These are phyloP conservation scores for Boletus rufocinnamomeus DNA, from an alignment of 768 basidiomycete species.

Conservation along the genomic window DNA sequence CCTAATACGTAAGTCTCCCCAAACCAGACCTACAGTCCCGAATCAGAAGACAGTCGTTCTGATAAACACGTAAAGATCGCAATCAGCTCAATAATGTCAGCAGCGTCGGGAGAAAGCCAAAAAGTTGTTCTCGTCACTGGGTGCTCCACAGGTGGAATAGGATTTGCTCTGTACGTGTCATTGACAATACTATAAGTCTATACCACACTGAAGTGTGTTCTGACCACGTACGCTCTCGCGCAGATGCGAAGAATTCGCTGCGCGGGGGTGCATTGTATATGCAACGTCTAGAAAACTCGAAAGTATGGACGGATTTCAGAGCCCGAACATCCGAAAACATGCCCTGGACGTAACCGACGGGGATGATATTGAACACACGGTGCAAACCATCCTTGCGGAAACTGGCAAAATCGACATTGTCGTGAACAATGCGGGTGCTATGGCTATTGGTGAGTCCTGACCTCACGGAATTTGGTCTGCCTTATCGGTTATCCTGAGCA, in stretches of 20 bases:
- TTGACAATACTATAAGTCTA: neutral
- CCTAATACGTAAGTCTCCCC: no score
- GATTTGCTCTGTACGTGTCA: constrained; percentile 59
- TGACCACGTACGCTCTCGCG: neutral
- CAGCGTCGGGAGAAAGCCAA: neutral
- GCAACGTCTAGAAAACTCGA: constrained; percentile 68
- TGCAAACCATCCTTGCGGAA: constrained; percentile 51
- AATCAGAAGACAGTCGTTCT: no score
- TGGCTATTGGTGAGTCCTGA: constrained; percentile 44
- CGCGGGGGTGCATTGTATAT: constrained; percentile 69
- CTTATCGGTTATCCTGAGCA: neutral
- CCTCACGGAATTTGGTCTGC: neutral
- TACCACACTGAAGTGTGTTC: neutral
- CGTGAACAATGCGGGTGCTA: constrained; percentile 75
- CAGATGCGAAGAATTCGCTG: constrained; percentile 70
- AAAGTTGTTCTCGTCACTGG: constrained; percentile 73
- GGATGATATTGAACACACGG: constrained; percentile 50
- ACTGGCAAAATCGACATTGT: constrained; percentile 71
- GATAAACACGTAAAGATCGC: no score
- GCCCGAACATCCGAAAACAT: constrained; percentile 47
- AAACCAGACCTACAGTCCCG: no score
- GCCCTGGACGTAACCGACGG: constrained; percentile 66
- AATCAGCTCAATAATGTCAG: constrained; percentile 7
- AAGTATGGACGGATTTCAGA: constrained; percentile 57
- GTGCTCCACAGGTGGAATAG: constrained; percentile 73